Conservation (phyloP, 257 asterid species). For the Solanum neorickii region DNA sequence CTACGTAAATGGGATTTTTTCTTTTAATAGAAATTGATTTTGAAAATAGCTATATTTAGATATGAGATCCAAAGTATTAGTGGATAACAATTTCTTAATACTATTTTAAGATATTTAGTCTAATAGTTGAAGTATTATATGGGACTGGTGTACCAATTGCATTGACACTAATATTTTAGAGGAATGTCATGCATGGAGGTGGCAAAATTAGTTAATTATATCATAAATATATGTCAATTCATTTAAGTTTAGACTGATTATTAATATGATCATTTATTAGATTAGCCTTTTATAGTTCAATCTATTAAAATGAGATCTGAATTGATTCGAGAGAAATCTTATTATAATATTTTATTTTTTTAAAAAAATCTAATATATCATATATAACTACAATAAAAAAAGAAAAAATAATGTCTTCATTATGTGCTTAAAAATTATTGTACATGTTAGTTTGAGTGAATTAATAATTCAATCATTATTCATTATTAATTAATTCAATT, state of each 20-base stretch:
- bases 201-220: not conserved
- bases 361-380: not conserved
- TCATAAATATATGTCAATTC: not conserved
- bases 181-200: not conserved
- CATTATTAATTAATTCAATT: not conserved
- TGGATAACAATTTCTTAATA: not conserved
- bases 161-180: not conserved
- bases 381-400: not conserved
- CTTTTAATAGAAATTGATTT: not conserved
- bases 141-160: not conserved
- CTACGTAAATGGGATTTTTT: not conserved
- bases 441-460: not conserved
- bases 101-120: not conserved
- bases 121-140: not conserved
- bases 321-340: fast-evolving
- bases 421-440: not conserved
- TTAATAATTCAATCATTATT: not conserved
- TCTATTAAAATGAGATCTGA: not conserved
- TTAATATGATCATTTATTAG: not conserved
- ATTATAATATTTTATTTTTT: not conserved
- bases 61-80: not conserved
- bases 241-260: not conserved
- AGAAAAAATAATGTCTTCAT: not conserved
- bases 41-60: not conserved
- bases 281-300: not conserved